Evolutionary conservation across 495 filamentous ascomycete species (phyloP).

Genomic region (Penicillium odoratum): DNA sequence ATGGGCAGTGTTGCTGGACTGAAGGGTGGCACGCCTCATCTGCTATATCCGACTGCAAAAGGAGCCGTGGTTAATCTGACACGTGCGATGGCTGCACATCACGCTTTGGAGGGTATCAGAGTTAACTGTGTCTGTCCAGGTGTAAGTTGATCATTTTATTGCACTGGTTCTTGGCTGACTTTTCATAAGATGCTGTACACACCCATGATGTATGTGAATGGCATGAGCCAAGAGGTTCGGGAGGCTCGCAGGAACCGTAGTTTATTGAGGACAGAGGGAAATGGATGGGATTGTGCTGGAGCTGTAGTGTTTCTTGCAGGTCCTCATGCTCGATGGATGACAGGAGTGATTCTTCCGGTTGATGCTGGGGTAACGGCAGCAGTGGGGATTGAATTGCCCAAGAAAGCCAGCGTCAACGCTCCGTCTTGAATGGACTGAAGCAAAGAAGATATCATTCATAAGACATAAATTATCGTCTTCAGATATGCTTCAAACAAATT

Average conservation of each 20-base stretch:
- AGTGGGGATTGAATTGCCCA: constrained; percentile 31
- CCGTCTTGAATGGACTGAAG: background rate
- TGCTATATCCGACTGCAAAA: constrained; percentile 63
- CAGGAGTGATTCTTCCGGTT: constrained; percentile 47
- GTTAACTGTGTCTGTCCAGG: constrained; percentile 63
- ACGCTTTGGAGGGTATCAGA: constrained; percentile 51
- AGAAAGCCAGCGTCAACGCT: constrained; percentile 29
- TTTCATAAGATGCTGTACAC: constrained; percentile 51
- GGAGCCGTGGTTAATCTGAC: constrained; percentile 62
- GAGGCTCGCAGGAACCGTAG: constrained; percentile 48
- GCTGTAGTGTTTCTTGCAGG: constrained; percentile 44
- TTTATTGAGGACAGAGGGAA: constrained; percentile 55
- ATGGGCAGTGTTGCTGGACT: constrained; percentile 58
- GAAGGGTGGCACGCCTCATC: constrained; percentile 56
- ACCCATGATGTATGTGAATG: constrained; percentile 57
- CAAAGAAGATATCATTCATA: background rate
- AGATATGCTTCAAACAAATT: background rate
- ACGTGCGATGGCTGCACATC: constrained; percentile 58
- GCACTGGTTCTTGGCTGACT: background rate
- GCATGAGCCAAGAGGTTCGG: constrained; percentile 51
- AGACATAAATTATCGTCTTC: background rate
- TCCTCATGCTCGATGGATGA: constrained; percentile 52
- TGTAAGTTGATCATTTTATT: constrained; percentile 9
- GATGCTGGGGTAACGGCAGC: constrained; percentile 50
- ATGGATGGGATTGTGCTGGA: constrained; percentile 50